Base-by-base conservation (phyloP, 202 grass and related monocot genomes). In the Setaria viridis region DNA sequence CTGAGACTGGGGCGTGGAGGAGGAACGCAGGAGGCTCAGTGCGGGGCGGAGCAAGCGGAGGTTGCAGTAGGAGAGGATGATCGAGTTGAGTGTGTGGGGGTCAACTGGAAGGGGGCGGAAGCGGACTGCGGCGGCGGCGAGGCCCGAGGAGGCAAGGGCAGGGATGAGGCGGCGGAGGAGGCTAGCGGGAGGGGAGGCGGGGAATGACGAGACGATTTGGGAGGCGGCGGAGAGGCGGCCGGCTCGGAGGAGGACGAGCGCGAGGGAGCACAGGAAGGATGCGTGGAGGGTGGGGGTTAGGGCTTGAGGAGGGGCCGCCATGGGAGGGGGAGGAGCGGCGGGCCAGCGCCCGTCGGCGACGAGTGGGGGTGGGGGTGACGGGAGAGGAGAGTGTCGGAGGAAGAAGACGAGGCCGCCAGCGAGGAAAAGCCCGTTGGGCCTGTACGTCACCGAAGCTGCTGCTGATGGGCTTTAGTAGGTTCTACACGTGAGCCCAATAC, bases 21-120 rank as follows among this genome's bases (percentile, higher is more conserved):
- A 86, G 45, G 80, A 56, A 75, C 83, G 84, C 75, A 98, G 82
- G 34, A 93, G 72, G 42, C 11, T 10, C 16, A 88, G 69, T 33
- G 93, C 89, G 42, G 83, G 78, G 3, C 78, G 58, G 77, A 88
- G 87, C 84, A 90, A 79, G 39, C 84, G 93, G 88, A 98, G 91
- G 90, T 50, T 87, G 91, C 93, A 94, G 77, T 90, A 87, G 59
- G 95, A 85, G 77, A 91, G 93, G 72, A 95, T 66, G 57, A 94
- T n/a, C 45, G 92, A 83, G 74, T 92, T 98, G 81, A 95, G 90
- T 45, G 89, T 82, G 86, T 86, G 69, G 30, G 80, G 11, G 30
- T 92, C 79, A 41, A 80, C 87, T 10, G 82, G 82, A 72, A 69
- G 50, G 39, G 77, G 91, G 46, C 60, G 48, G 93, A 94, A 91